These are phyloP conservation scores for Huntiella omanensis DNA, from an alignment of 2,329 filamentous ascomycete genomes.

Conservation along the genomic window DNA sequence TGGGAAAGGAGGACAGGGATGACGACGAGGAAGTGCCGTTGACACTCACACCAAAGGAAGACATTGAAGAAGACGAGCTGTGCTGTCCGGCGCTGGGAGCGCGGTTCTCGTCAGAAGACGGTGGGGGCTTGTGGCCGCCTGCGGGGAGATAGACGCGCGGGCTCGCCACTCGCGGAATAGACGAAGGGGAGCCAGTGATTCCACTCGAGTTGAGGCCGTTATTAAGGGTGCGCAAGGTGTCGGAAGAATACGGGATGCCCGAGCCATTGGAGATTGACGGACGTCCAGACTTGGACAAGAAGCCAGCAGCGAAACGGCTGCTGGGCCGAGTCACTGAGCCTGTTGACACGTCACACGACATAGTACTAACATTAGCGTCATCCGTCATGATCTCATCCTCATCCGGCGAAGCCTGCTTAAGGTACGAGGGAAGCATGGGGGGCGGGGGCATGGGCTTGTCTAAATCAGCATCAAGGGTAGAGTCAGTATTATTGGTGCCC, in stretches of 20 bases:
- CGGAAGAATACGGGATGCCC: slow-evolving; percentile 7
- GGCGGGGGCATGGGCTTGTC: slow-evolving; percentile 9
- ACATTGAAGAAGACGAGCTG: slow-evolving; percentile 4
- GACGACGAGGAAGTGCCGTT: slow-evolving; percentile 7
- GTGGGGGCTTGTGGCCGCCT: background rate
- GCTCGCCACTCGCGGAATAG: slow-evolving; percentile 10
- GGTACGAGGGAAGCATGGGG: slow-evolving; percentile 7
- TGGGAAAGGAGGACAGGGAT: slow-evolving; percentile 1
- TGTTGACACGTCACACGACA: slow-evolving; percentile 9
- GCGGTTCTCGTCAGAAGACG: slow-evolving; percentile 7
- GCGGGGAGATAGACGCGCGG: slow-evolving; percentile 5
- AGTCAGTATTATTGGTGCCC: slow-evolving; percentile 12
- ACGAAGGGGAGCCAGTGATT: slow-evolving; percentile 8
- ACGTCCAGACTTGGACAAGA: slow-evolving; percentile 5
- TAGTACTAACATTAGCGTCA: slow-evolving; percentile 6
- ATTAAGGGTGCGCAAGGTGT: slow-evolving; percentile 5
- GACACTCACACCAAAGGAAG: slow-evolving; percentile 12
- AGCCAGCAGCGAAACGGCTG: slow-evolving; percentile 9
- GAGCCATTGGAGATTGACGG: slow-evolving; percentile 6
- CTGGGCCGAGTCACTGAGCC: slow-evolving; percentile 5
- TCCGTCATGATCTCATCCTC: slow-evolving; percentile 4
- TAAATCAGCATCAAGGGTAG: slow-evolving; percentile 18
- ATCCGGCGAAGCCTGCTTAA: slow-evolving; percentile 1
- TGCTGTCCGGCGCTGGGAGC: background rate
- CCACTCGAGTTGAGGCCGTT: slow-evolving; percentile 3